Percentiles rank a stretch among this genome's conserved stretches.
Evolutionary conservation across 192 early-diverging fungal genomes (phyloP).

Genomic region (Entomortierella lignicola): DNA sequence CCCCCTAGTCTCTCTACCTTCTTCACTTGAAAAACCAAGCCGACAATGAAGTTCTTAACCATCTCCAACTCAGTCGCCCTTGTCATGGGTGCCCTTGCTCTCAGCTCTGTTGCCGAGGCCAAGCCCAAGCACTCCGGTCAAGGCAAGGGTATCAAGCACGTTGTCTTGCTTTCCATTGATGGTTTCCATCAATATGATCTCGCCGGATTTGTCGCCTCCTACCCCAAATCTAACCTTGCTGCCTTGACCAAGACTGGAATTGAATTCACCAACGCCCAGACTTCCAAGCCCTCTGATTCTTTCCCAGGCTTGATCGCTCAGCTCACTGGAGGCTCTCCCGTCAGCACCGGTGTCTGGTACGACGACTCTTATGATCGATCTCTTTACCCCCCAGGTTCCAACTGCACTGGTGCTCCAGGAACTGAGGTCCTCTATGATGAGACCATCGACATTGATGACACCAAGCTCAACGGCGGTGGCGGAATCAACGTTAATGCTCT

Average conservation of each 20-base stretch:
- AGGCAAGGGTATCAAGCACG: not conserved
- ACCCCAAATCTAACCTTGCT: conserved; percentile 10
- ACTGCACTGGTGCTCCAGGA: conserved; percentile 5
- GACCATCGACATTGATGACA: conserved; percentile 12
- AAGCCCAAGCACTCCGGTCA: not conserved
- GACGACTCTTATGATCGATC: conserved; percentile 19
- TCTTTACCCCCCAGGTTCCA: conserved; percentile 8
- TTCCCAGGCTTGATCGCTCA: conserved; percentile 11
- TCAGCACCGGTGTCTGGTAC: conserved; percentile 11
- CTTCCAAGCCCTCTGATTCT: conserved; percentile 13
- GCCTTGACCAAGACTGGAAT: not conserved
- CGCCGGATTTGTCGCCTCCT: not conserved
- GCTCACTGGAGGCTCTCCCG: conserved; percentile 1
- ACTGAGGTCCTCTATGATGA: conserved; percentile 12
- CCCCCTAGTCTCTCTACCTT: no score
- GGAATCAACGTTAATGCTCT: conserved; percentile 7
- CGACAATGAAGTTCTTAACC: not conserved
- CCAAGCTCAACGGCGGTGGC: conserved; percentile 5
- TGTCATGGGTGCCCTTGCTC: not conserved
- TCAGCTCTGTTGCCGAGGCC: not conserved
- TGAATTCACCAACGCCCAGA: conserved; percentile 9
- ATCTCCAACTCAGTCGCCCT: conserved; percentile 11
- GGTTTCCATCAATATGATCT: conserved; percentile 13
- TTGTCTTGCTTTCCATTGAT: conserved; percentile 9
- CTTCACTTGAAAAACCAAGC: no score